Percentiles rank a stretch among this genome's conserved stretches.
These are phyloP conservation scores for Fraxinus anomala DNA, from an alignment of 257 asterid genomes.

Conservation along the genomic window DNA sequence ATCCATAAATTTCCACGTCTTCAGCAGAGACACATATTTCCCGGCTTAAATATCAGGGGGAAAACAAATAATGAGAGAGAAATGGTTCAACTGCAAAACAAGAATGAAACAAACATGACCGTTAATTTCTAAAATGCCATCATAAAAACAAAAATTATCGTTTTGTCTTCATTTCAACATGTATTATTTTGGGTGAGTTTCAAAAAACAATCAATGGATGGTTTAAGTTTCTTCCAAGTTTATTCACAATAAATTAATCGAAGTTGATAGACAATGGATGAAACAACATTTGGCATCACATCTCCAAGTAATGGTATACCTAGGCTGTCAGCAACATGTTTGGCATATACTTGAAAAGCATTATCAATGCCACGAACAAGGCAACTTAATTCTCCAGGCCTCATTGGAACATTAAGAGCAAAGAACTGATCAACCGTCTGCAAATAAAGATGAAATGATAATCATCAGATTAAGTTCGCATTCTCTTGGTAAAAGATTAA, in stretches of 20 bases:
- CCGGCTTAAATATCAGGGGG: neutral
- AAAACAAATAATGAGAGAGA: neutral
- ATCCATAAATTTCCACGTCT: neutral
- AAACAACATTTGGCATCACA: conserved; percentile 26
- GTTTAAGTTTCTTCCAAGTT: conserved; percentile 15
- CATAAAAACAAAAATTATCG: neutral
- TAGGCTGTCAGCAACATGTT: conserved; percentile 65
- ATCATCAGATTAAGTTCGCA: conserved; percentile 6
- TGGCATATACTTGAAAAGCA: conserved; percentile 91
- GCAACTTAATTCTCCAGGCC: conserved; percentile 81
- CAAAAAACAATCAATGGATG: neutral
- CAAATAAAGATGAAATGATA: conserved; percentile 32
- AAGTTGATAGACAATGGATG: conserved; percentile 18
- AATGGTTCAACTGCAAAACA: conserved; percentile 11
- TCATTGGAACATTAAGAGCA: conserved; percentile 91
- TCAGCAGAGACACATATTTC: neutral
- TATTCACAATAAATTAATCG: conserved; percentile 13
- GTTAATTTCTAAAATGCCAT: neutral
- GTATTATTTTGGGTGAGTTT: neutral
- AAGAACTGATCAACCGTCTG: conserved; percentile 99
- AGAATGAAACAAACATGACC: neutral
- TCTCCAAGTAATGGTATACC: conserved; percentile 47
- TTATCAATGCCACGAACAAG: conserved; percentile 90
- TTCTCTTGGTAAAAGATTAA: neutral
- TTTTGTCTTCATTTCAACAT: neutral